Evolutionary conservation across 2,329 filamentous ascomycete genomes (phyloP), one percentile per base, ranked within the genome.

Genomic region (Berkeleyomyces basicola): DNA sequence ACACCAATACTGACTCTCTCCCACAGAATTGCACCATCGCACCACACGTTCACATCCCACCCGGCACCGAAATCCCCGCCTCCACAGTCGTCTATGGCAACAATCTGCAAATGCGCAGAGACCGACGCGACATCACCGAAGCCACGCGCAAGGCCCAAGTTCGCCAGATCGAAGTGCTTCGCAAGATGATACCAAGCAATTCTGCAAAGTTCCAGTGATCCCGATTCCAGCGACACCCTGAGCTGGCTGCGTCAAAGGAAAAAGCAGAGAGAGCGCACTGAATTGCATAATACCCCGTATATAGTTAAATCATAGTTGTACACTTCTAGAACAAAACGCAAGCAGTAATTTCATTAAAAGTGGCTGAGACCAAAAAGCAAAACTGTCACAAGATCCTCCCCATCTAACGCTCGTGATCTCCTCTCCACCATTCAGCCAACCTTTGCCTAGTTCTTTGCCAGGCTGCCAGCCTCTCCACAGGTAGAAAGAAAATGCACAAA

Each of bases 41-140:
- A 6, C 79, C 86, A 0, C 77, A 82, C 64, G 84, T 81, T 33
- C 75, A 78, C 36, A 75, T 90, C 49, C 72, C 74, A 0, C 79
- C 82, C 7, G 79, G 80, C 0, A 80, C 82, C 40, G 73, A 76
- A 9, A 69, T 91, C 0, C 80, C 81, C 0, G 85, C 89, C 65
- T 83, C 81, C 70, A 85, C 83, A 0, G 86, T 90, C 4, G 75
- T 90, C 31, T 90, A 82, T 72, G 84, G 85, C 0, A 80, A 81
- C 63, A 84, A 84, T 36, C 75, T 77, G 67, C 58, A 61, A 44
- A 76, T 77, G 66, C 77, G 83, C 65, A 71, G 72, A 39, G 84
- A 88, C 69, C 78, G 72, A 55, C 81, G 82, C 59, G 79, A 81
- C n/a, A 77, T 84, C 36, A 76, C 82, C 62, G 82, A 85, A 51